Conservation (phyloP, 2,329 filamentous ascomycete species). For the Aspergillus ruber region DNA sequence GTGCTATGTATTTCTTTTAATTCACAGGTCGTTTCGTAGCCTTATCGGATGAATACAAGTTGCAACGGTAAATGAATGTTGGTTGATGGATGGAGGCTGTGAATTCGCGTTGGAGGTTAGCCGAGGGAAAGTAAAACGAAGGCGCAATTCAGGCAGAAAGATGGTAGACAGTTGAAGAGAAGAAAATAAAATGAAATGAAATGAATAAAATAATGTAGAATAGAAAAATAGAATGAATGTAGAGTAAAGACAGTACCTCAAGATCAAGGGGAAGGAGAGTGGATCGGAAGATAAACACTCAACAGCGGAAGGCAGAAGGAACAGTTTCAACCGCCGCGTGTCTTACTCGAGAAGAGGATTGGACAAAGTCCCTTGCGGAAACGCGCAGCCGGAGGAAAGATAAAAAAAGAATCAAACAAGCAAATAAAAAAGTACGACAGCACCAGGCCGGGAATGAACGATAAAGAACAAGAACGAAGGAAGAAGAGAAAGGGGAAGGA, state of each 20-base stretch:
- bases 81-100: not conserved
- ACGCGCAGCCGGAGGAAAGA: not conserved
- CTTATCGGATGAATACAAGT: not conserved
- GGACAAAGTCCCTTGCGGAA: conserved; percentile 12
- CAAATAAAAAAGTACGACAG: conserved; percentile 15
- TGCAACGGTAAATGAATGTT: not conserved
- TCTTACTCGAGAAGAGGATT: conserved; percentile 5
- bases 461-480: conserved; percentile 9
- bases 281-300: conserved; percentile 1
- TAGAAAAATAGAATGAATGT: conserved; percentile 2
- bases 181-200: not conserved
- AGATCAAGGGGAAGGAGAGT: conserved; percentile 5
- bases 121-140: not conserved
- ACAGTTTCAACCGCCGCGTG: not conserved
- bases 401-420: conserved; percentile 2
- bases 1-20: not conserved
- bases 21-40: not conserved
- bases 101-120: not conserved
- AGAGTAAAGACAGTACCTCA: conserved; percentile 1
- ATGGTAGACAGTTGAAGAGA: not conserved
- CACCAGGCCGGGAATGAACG: conserved; percentile 19
- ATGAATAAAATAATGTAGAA: not conserved
- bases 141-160: too few species aligned
- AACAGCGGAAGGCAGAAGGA: conserved; percentile 2
- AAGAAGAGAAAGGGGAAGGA: conserved; percentile 14